Conservation (phyloP, 148 eudicot species). For the Rhododendron mucronatum region DNA sequence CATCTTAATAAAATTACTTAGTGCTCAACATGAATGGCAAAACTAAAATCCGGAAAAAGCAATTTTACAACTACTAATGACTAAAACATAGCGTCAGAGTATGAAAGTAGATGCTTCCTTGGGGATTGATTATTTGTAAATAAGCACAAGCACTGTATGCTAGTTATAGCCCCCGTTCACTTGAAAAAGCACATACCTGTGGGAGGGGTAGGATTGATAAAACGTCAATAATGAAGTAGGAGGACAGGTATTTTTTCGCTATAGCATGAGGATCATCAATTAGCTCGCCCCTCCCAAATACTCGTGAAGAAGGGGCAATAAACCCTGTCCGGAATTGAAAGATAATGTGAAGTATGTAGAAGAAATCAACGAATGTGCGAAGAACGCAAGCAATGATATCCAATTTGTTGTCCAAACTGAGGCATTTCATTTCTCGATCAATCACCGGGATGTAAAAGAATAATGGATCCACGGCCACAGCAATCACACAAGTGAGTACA, state of each 20-base stretch:
- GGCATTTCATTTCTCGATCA: slow-evolving; percentile 35
- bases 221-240: slow-evolving; percentile 50
- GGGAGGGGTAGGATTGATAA: slow-evolving; percentile 69
- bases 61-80: background rate
- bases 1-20: background rate
- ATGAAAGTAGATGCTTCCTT: background rate
- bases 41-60: background rate
- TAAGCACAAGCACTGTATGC: background rate
- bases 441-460: slow-evolving; percentile 62
- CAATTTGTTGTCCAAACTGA: slow-evolving; percentile 40
- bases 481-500: slow-evolving; percentile 48
- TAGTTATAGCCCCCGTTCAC: background rate
- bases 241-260: slow-evolving; percentile 49
- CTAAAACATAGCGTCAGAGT: background rate
- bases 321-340: slow-evolving; percentile 64
- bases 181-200: slow-evolving; percentile 25
- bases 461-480: slow-evolving; percentile 64
- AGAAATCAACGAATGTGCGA: slow-evolving; percentile 56
- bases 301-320: slow-evolving; percentile 58
- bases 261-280: slow-evolving; percentile 48
- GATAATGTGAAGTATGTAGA: slow-evolving; percentile 57
- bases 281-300: slow-evolving; percentile 68
- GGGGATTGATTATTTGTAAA: background rate
- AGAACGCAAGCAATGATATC: slow-evolving; percentile 45
- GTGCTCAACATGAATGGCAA: background rate